phyloP scores from a whole-genome alignment of 768 basidiomycete genomes.

The Rhizopogon rudus region DNA sequence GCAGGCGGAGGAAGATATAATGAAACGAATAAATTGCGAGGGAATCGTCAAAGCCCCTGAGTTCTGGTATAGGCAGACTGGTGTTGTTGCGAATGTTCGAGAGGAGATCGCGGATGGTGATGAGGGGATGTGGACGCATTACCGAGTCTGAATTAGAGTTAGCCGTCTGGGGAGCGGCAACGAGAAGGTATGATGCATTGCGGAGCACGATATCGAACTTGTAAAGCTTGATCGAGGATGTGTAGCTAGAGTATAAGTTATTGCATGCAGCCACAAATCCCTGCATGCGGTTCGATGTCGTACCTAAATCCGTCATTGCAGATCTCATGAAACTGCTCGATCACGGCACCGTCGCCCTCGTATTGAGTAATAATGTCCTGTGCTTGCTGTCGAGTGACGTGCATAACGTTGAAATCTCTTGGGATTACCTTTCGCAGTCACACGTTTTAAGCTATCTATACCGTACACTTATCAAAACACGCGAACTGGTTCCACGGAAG shows the following conservation, averaged over 20 bases:
- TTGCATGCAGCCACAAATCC: not conserved
- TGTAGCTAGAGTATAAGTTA: slow-evolving; percentile 23
- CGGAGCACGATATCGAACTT: slow-evolving; percentile 20
- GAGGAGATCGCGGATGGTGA: slow-evolving; percentile 35
- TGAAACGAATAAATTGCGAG: slow-evolving; percentile 40
- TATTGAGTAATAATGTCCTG: slow-evolving; percentile 24
- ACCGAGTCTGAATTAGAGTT: slow-evolving; percentile 1
- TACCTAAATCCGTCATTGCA: slow-evolving; percentile 27
- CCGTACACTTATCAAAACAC: too few relatives aligned
- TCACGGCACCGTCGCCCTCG: slow-evolving; percentile 10
- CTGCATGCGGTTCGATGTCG: not conserved
- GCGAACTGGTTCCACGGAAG: too few relatives aligned
- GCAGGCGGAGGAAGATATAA: slow-evolving; percentile 41
- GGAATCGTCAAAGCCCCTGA: slow-evolving; percentile 43
- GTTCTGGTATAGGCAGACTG: slow-evolving; percentile 44
- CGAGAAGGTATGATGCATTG: slow-evolving; percentile 17
- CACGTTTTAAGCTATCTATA: too few relatives aligned
- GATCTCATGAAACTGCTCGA: slow-evolving; percentile 19
- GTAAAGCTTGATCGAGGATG: slow-evolving; percentile 20
- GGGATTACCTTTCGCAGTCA: too few relatives aligned
- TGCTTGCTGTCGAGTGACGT: slow-evolving; percentile 23
- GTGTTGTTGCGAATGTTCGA: slow-evolving; percentile 38
- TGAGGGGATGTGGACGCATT: slow-evolving; percentile 21
- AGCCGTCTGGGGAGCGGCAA: slow-evolving; percentile 10
- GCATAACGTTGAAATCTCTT: slow-evolving; percentile 1